These are phyloP conservation scores for Boletales sp. DNA, from an alignment of 768 basidiomycete species.

Conservation along the genomic window DNA sequence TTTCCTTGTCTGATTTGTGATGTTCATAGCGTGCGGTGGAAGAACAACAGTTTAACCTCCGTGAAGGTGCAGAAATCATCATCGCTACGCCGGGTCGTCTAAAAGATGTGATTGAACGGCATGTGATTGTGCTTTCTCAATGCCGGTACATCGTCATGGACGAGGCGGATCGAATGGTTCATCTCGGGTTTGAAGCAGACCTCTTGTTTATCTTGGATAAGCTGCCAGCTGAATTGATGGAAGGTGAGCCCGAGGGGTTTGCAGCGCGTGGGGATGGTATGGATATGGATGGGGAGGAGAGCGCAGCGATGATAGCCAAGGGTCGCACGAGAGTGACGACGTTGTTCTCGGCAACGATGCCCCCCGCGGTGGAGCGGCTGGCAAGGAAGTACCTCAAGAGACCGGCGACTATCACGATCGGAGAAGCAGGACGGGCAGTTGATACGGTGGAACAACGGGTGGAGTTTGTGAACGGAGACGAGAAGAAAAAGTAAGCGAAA, in stretches of 20 bases:
- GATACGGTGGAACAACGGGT: slow-evolving; percentile 97
- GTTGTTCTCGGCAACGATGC: slow-evolving; percentile 98
- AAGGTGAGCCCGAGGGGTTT: slow-evolving; percentile 55
- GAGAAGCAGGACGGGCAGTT: slow-evolving; percentile 95
- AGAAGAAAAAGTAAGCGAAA: slow-evolving; percentile 86
- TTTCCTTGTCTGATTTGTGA: slow-evolving; percentile 10
- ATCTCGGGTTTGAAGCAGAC: slow-evolving; percentile 94
- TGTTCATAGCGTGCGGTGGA: slow-evolving; percentile 75
- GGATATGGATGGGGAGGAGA: slow-evolving; percentile 73
- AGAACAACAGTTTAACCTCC: slow-evolving; percentile 96
- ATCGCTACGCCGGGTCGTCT: slow-evolving; percentile 98
- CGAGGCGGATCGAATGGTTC: slow-evolving; percentile 99
- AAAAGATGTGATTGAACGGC: slow-evolving; percentile 95
- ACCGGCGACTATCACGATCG: slow-evolving; percentile 95
- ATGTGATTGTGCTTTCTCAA: slow-evolving; percentile 92
- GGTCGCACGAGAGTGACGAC: slow-evolving; percentile 91
- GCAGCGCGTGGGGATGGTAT: slow-evolving; percentile 48
- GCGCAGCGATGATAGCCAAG: slow-evolving; percentile 41
- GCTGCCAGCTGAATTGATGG: slow-evolving; percentile 82
- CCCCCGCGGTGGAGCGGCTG: slow-evolving; percentile 91
- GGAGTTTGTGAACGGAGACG: slow-evolving; percentile 89
- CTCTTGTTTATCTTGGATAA: slow-evolving; percentile 93
- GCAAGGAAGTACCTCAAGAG: slow-evolving; percentile 91
- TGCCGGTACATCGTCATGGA: slow-evolving; percentile 99
- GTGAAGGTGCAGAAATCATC: slow-evolving; percentile 98